Evolutionary conservation across 805 yeast species (phyloP).

Genomic region (Starmerella stigmatis): DNA sequence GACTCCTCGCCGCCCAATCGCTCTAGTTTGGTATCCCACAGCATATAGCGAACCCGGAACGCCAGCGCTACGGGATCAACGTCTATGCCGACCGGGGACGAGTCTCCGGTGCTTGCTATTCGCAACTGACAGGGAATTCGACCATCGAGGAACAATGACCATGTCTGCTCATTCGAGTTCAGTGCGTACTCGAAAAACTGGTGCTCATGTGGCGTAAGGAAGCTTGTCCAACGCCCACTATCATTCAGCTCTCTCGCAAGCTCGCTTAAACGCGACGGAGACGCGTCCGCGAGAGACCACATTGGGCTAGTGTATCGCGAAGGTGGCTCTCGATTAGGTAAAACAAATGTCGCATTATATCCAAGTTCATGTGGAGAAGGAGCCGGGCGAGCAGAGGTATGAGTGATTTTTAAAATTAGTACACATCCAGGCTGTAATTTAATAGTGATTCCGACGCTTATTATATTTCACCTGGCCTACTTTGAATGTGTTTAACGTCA

Average conservation of each 20-base stretch:
- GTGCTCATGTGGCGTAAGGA: constrained; percentile 33
- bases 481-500: too few relatives aligned
- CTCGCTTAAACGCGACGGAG: constrained; percentile 18
- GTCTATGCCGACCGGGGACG: constrained; percentile 11
- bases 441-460: too few relatives aligned
- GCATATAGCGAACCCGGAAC: constrained; percentile 35
- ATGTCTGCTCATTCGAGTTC: constrained; percentile 26
- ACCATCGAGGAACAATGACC: constrained; percentile 31
- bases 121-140: constrained; percentile 25
- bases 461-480: too few relatives aligned
- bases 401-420: too few relatives aligned
- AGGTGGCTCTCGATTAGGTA: constrained; percentile 7
- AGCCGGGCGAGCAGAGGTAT: too few relatives aligned
- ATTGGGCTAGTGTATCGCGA: constrained; percentile 8
- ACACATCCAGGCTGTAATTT: too few relatives aligned
- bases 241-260: constrained; percentile 19
- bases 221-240: constrained; percentile 25
- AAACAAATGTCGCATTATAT: neutral
- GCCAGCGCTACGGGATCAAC: constrained; percentile 31
- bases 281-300: constrained; percentile 22
- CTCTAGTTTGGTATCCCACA: constrained; percentile 28
- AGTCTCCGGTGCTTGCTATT: constrained; percentile 7
- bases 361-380: too few relatives aligned
- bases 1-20: neutral
- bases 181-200: constrained; percentile 30